Evolutionary conservation across 2,329 filamentous ascomycete species (phyloP), one percentile per base, ranked within the genome.

Genomic region (Tolypocladium cylindrosporum): DNA sequence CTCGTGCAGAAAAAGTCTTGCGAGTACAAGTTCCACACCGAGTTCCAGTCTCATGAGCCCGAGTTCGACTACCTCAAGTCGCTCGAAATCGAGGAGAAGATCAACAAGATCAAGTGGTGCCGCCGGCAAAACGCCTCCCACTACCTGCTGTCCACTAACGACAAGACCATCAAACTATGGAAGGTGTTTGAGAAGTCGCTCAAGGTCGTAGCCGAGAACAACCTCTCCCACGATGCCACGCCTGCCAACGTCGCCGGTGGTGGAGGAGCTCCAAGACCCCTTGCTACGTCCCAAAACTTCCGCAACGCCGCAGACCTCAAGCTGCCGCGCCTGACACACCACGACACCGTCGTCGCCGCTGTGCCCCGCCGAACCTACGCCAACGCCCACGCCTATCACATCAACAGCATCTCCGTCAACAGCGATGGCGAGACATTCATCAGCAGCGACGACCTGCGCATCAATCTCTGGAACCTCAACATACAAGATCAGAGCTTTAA

Each of bases 41-140:
- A 99, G 72, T 99, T 99, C 69, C 94, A 99, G 79, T 99, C 94
- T 67, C 94, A 99, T 78, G 94, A 99, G 73, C 94, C 94, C 62
- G 94, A 99, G 76, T 99, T 99, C 75, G 94, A 99, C 75, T 99
- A 99, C 74, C 85, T 99, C 64, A 99, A 99, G 77, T 99, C 94
- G 40, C 83, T 99, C 67, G 94, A 99, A 77, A 99, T 99, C 71
- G 94, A 99, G 82, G 94, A 99, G 77, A 99, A 99, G 80, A 99
- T 99, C 83, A 99, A 99, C 83, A 99, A 99, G 82, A 99, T 99
- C 79, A 99, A 97, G 76, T 99, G 94, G 94, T 99, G 94, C 75
- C 87, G 89, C 71, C 88, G 94, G 76, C 93, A 97, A 77, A 99
- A 99, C 80, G 90, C 93, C 61, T 97, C 94, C 58, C 94, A 99